Evolutionary conservation across 768 basidiomycete genomes (phyloP), one percentile per base, ranked within the genome.

Genomic region (Tricholoma sp.): DNA sequence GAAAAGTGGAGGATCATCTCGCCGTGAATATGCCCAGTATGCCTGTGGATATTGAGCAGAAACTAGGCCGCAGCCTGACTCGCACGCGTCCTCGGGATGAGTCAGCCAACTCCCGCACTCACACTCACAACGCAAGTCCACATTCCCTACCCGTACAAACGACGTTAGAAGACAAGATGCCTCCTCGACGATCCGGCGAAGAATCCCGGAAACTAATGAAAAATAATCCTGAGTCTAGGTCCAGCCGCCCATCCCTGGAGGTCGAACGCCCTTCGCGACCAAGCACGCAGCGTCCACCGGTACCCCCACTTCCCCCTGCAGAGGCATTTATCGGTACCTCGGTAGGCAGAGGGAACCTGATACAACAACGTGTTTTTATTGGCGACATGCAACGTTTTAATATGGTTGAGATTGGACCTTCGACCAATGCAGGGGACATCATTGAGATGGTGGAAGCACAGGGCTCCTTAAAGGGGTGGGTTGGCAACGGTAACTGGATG

Each of bases 401-500:
- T 60, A 83, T 82, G 65, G 82, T 95, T 10, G 87, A 89, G 63
- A 79, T 97, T 41, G 74, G 78, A 1, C 72, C 84, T 11, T 69
- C 71, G 9, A 95, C 89, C 1, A 84, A 75, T 24, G 91, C 91
- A 8, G 79, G 83, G 34, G 89, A 93, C 55, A 82, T 95, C 5
- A 70, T 96, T 54, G 74, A 79, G 11, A 73, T 82, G 65, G 76
- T 94, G 24, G 82, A 86, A 41, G 71, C 72, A 16, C 83, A 88
- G 65, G 90, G 89, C 10, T 80, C 83, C 55, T 70, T 96, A 45
- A 80, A 80, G 43, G 80, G 81, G 47, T 82, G 79, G 72, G 72
- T 71, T 2, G 82, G 81, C 0, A 75, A 71, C n/a, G 84, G 79
- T 4, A 85, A 83, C 5, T 97, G 92, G 91, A 93, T 94, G 80